These are phyloP conservation scores for Diaporthe aspalathi DNA, from an alignment of 2,329 filamentous ascomycete species.

Conservation along the genomic window DNA sequence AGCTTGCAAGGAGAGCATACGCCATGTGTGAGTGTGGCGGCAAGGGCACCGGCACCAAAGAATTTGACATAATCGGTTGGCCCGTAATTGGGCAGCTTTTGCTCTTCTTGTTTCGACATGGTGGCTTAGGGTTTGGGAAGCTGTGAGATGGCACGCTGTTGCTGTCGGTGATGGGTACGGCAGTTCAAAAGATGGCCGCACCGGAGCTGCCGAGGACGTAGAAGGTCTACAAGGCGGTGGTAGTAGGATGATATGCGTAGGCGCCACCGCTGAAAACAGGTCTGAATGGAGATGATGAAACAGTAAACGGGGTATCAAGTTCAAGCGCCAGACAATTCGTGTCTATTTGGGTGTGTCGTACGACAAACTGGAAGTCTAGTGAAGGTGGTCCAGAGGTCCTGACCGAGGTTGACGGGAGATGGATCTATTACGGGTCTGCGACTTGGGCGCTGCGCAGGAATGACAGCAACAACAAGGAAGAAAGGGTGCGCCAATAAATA, in stretches of 20 bases:
- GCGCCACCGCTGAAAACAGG: too few species aligned
- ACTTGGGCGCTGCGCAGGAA: too few species aligned
- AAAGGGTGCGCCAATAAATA: slow-evolving; percentile 11
- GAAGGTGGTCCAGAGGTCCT: background rate
- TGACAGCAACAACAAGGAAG: background rate
- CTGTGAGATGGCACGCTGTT: background rate
- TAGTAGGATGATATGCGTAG: background rate
- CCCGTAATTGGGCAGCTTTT: slow-evolving; percentile 53
- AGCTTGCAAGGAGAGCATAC: slow-evolving; percentile 48
- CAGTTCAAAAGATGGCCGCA: background rate
- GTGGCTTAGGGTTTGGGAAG: background rate
- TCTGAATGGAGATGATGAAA: background rate
- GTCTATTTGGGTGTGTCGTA: background rate
- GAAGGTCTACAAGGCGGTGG: background rate
- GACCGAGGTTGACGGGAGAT: slow-evolving; percentile 4
- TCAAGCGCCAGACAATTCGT: background rate
- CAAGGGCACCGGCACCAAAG: slow-evolving; percentile 64
- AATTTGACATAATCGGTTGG: slow-evolving; percentile 62
- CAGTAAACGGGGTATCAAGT: background rate
- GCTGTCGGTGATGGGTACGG: background rate
- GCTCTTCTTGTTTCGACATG: slow-evolving; percentile 43
- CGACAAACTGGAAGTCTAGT: background rate
- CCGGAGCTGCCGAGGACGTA: background rate
- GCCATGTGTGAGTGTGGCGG: slow-evolving; percentile 63
- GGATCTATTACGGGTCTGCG: background rate